Conservation (phyloP, 106 monocot species). For the Acorus gramineus region DNA sequence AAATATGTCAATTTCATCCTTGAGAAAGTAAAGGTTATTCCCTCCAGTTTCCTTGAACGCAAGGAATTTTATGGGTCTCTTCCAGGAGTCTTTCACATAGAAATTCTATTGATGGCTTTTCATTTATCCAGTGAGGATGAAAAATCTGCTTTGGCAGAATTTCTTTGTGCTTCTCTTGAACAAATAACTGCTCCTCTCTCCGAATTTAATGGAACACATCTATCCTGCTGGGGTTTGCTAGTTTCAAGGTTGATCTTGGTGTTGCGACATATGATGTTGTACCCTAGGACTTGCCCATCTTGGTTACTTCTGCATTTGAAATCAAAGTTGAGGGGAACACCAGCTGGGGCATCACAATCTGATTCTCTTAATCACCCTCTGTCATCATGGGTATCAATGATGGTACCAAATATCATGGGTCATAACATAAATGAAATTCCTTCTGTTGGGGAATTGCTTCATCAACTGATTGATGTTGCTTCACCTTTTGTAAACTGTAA, state of each 20-base stretch:
- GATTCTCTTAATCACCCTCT: conserved; percentile 30
- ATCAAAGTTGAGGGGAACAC: conserved; percentile 50
- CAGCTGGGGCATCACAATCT: conserved; percentile 14
- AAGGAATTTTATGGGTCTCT: conserved; percentile 40
- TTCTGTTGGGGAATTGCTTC: conserved; percentile 33
- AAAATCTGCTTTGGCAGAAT: conserved; percentile 43
- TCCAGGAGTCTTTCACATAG: conserved; percentile 74
- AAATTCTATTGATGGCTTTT: conserved; percentile 81
- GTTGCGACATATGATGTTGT: conserved; percentile 63
- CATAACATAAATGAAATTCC: conserved; percentile 26
- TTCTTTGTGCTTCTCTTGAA: conserved; percentile 38
- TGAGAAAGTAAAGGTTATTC: conserved; percentile 33
- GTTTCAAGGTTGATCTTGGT: conserved; percentile 73
- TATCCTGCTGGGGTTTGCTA: conserved; percentile 62
- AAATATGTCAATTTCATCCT: conserved; percentile 41
- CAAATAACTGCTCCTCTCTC: conserved; percentile 26
- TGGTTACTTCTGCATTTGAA: conserved; percentile 75
- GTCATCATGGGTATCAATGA: conserved; percentile 42
- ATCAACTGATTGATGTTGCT: conserved; percentile 67
- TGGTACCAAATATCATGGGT: conserved; percentile 28
- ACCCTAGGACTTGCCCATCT: conserved; percentile 56
- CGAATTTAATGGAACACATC: conserved; percentile 39
- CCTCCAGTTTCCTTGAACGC: conserved; percentile 19
- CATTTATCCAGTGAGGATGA: conserved; percentile 54
- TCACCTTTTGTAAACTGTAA: conserved; percentile 2